These are phyloP conservation scores for Hypomontagnella submonticulosa DNA, from an alignment of 495 filamentous ascomycete species.

Conservation along the genomic window DNA sequence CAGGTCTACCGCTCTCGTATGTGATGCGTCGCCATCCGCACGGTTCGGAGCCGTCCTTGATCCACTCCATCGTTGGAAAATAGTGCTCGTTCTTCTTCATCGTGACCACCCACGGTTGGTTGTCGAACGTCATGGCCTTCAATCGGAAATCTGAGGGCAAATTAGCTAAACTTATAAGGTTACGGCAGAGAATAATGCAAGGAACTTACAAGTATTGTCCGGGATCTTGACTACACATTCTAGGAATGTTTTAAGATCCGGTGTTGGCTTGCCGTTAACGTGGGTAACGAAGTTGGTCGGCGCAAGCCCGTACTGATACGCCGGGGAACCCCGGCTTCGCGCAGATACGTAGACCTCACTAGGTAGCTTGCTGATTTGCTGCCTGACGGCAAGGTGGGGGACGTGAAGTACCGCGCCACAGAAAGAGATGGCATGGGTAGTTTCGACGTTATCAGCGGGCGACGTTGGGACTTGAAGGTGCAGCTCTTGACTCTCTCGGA, in stretches of 20 bases:
- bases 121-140: constrained; percentile 94
- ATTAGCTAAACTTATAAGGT: constrained; percentile 24
- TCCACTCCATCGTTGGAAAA: constrained; percentile 90
- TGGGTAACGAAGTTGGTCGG: constrained; percentile 98
- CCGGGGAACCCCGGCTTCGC: constrained; percentile 82
- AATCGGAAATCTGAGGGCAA: constrained; percentile 79
- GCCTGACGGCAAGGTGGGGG: constrained; percentile 94
- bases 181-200: constrained; percentile 4
- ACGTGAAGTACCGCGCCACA: constrained; percentile 93
- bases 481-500: constrained; percentile 87
- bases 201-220: constrained; percentile 82
- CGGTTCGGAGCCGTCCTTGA: constrained; percentile 71
- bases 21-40: constrained; percentile 78
- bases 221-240: constrained; percentile 83
- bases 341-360: constrained; percentile 97
- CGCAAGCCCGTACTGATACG: constrained; percentile 91
- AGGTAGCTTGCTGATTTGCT: constrained; percentile 97
- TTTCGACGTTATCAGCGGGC: constrained; percentile 89
- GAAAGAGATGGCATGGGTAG: constrained; percentile 89
- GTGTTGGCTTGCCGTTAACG: constrained; percentile 88
- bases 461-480: constrained; percentile 84
- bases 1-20: constrained; percentile 68
- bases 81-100: constrained; percentile 99
- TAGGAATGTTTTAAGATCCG: constrained; percentile 82
- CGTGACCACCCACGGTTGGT: constrained; percentile 95